Evolutionary conservation across 345 rosid genomes (phyloP), one percentile per base, ranked within the genome.

Genomic region (Angophora floribunda): DNA sequence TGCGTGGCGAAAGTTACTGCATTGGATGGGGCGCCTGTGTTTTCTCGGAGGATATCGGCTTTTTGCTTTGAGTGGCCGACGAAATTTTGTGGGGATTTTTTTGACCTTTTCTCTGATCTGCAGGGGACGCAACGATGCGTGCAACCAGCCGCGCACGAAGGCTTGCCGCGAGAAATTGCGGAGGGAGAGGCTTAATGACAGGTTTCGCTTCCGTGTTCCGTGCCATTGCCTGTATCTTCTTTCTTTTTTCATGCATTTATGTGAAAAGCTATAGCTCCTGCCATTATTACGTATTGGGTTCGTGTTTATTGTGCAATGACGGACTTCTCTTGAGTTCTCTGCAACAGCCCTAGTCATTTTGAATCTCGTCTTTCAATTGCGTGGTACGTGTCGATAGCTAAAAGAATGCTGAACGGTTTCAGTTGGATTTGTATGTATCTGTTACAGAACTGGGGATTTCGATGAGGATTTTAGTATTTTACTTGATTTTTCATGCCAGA

Each of bases 141-240:
- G 93, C 85, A 70, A 92, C 89, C 90, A 86, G 85, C 88, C 92
- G 11, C 90, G 93, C 89, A 89, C 93, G 32, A 97, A 96, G 92
- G 99, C 99, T 17, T 93, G 98, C 89, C 96, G 99, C 36, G 99
- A 96, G 94, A 96, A 94, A 91, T 89, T 94, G 95, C 96, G 99
- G 85, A 93, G 99, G 91, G 98, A 97, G 91, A 92, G 88, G 91
- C 92, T 97, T 88, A 97, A 97, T 84, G 98, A 96, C 89, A 96
- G 92, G 99, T 92, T 89, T 85, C 90, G 36, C 75, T 88, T 75
- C 28, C 16, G 45, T 36, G 36, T 82, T 7, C 28, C 13, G 51
- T n/a, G 82, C 26, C 49, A 47, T n/a, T 50, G 65, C 19, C 51
- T 65, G 82, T 47, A 24, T 50, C 21, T 7, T 19, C 10, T 55